Conservation (phyloP, 1,139 yeast genomes). For the Yamadazyma diospyri region DNA sequence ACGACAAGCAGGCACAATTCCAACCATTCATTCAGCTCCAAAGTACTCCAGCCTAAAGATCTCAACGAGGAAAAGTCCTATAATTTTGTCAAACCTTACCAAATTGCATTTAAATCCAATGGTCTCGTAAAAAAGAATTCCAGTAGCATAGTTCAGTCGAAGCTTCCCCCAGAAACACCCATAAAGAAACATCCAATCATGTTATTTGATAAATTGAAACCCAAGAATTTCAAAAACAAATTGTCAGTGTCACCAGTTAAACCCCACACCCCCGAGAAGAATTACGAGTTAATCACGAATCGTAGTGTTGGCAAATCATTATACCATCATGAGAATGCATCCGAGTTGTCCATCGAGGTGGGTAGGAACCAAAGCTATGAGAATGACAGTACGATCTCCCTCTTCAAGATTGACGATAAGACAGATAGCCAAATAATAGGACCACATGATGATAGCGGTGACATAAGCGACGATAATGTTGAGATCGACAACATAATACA, state of each 20-base stretch:
- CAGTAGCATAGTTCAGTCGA: slow-evolving; percentile 17
- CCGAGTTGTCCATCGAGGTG: slow-evolving; percentile 34
- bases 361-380: slow-evolving; percentile 34
- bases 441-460: background rate
- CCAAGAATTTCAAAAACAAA: slow-evolving; percentile 7
- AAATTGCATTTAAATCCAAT: slow-evolving; percentile 75
- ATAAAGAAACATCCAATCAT: slow-evolving; percentile 60
- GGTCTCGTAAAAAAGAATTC: slow-evolving; percentile 74
- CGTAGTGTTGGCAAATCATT: slow-evolving; percentile 4
- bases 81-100: slow-evolving; percentile 76
- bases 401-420: slow-evolving; percentile 25
- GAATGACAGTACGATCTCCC: slow-evolving; percentile 31
- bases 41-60: background rate
- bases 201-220: slow-evolving; percentile 21
- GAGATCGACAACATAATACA: slow-evolving; percentile 1
- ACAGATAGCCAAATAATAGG: slow-evolving; percentile 2
- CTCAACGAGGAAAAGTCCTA: slow-evolving; percentile 31
- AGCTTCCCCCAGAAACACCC: slow-evolving; percentile 74
- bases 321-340: slow-evolving; percentile 14
- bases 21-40: background rate
- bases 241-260: background rate
- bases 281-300: too few species aligned
- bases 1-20: background rate
- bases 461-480: background rate
- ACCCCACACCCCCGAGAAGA: slow-evolving; percentile 1